Base-by-base conservation (phyloP, 2,329 filamentous ascomycete genomes). In the Polychaeton citri region DNA sequence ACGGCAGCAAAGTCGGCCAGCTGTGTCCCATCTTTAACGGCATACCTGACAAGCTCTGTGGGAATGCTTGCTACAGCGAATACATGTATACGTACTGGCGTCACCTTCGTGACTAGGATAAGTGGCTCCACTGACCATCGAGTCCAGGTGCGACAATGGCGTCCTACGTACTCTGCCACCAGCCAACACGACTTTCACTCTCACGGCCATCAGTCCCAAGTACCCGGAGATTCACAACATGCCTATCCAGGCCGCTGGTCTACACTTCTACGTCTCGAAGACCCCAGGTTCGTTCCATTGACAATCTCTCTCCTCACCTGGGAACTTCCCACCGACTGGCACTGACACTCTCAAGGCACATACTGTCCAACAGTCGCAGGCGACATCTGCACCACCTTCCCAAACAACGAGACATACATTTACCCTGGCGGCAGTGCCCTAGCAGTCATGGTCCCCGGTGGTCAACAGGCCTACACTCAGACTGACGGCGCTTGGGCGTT, bases 391-490 rank as follows among this genome's bases (percentile, higher is more conserved):
- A 41, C 35, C 6, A 30, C 37, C 15, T 28, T 38, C 30, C 19
- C 32, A n/a, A 24, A 19, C 19, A 43, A 16, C 19, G 9, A 28
- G 24, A 28, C 24, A 10, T 28, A 28, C 24, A 28, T 28, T 15
- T 28, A 28, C 24, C 24, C 24, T 7, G 15, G 24, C 24, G 24
- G 24, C 15, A 15, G 12, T 28, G 24, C 19, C 1, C 32, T 48
- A 34, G 37, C 40, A 7, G 40, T 39, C 20, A 32, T 30, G 18
- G 46, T 49, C 4, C 47, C 47, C 7, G 47, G 46, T 32, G 46
- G 46, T 30, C 47, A 50, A 33, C 19, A 19, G 5, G 38, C 40
- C 34, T 50, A 43, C 36, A 42, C 43, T 28, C 38, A 43, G 33
- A 40, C 30, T 5, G 35, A 41, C 19, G 47, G 47, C n/a, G 34